phyloP scores from a whole-genome alignment of 1,284 basidiomycete species.

The Pulveroboletus ridleyi region DNA sequence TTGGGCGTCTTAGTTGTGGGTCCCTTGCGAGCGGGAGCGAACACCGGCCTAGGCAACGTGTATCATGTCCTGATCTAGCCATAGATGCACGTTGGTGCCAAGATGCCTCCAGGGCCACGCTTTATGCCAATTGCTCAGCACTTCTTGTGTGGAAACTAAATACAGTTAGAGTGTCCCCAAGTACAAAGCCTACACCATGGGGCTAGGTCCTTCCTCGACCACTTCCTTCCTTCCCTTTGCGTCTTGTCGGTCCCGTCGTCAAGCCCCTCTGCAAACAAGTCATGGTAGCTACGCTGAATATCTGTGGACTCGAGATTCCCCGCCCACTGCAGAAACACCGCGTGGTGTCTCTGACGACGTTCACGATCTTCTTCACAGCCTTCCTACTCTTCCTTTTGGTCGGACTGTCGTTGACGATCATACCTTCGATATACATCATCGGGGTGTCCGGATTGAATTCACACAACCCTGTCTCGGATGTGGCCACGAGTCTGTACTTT shows the following conservation, averaged over 20 bases:
- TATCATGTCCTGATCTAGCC: background rate
- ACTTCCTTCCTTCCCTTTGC: background rate
- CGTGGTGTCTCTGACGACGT: conserved; percentile 51
- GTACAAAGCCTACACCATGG: background rate
- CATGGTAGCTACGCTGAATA: conserved; percentile 26
- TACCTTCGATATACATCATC: conserved; percentile 75
- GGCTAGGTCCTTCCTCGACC: background rate
- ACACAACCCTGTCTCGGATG: conserved; percentile 47
- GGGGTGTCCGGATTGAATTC: conserved; percentile 50
- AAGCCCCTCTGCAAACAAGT: conserved; percentile 3
- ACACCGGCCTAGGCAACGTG: too few relatives aligned
- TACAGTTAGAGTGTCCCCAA: background rate
- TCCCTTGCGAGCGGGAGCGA: too few relatives aligned
- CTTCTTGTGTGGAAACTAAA: conserved; percentile 12
- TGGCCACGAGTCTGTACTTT: conserved; percentile 69
- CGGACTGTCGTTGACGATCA: conserved; percentile 76
- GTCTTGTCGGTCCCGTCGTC: background rate
- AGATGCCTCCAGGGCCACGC: too few relatives aligned
- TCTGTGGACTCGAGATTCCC: conserved; percentile 29
- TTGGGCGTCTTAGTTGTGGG: too few relatives aligned
- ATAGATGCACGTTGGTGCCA: background rate
- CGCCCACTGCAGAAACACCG: conserved; percentile 52
- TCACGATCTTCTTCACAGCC: conserved; percentile 54
- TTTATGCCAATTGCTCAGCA: background rate
- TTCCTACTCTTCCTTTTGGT: conserved; percentile 79